Base-by-base conservation (phyloP, 164 flowering plant species). In the Dillenia turbinata region DNA sequence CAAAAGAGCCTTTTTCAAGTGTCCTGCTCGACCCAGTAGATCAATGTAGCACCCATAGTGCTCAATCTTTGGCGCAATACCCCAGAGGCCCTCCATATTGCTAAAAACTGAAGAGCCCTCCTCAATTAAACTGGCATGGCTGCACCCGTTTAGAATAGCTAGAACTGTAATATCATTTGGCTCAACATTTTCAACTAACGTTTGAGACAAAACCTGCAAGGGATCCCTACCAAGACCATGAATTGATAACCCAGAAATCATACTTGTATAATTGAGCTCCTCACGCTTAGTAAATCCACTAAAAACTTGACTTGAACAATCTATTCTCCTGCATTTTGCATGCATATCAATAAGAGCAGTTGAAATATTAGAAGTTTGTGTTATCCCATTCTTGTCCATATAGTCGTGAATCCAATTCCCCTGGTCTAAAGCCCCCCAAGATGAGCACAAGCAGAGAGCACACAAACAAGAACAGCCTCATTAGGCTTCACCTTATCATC, bases 291-390 rank as follows among this genome's bases (percentile, higher is more conserved):
- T 16, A 44, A 71, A 57, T 10, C 55, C 54, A 43, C 63, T 55
- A 43, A 81, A 84, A 17, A 83, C 71, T 44, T 51, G 60, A 3
- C n/a, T 44, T 9, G 80, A 82, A 56, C 63, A 59, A 46, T 76
- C 76, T 55, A 79, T 71, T 24, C 68, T 67, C 69, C 90, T 86
- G 77, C 90, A 85, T 69, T 83, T 85, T 13, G 84, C 75, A 57
- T 85, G 81, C 90, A 83, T 83, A 56, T 85, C 86, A 57, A 85
- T 79, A 26, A 87, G 77, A 46, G 87, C 81, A 16, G 85, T 80
- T 1, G 63, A 68, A 43, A 77, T 68, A 46, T 78, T 80, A 9
- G 78, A 62, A 33, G 62, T 78, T 51, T 62, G 40, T 5, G 49
- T 15, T 16, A 75, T 61, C 16, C 70, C 65, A 55, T 24, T 69